These are phyloP conservation scores for Glycine latifolia DNA, from an alignment of 306 rosid genomes.

Conservation along the genomic window DNA sequence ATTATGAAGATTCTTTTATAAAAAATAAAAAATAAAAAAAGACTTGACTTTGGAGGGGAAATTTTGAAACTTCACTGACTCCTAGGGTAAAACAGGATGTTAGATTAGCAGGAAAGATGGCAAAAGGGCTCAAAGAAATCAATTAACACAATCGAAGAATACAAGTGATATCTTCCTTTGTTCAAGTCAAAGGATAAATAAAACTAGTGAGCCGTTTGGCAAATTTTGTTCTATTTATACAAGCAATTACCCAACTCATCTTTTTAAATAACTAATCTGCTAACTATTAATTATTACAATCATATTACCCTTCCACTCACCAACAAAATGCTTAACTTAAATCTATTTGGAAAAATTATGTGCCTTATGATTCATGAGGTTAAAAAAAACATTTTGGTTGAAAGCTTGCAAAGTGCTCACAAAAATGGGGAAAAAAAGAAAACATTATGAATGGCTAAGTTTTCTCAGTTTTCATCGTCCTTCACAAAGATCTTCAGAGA, in stretches of 20 bases:
- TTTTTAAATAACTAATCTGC: conserved; percentile 25
- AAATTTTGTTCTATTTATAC: conserved; percentile 37
- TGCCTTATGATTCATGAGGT: conserved; percentile 5
- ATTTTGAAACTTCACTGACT: neutral
- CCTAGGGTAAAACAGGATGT: neutral
- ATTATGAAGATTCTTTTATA: neutral
- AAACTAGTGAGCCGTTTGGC: conserved; percentile 26
- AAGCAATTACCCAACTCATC: conserved; percentile 12
- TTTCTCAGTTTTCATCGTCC: conserved; percentile 69
- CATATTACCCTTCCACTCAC: conserved; percentile 32
- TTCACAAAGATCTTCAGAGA: conserved; percentile 98
- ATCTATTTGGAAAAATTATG: conserved; percentile 34
- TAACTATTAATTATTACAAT: conserved; percentile 20
- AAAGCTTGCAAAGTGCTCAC: neutral
- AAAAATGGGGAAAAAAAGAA: neutral
- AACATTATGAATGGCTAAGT: neutral
- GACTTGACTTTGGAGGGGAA: neutral
- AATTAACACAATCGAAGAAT: neutral
- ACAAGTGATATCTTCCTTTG: neutral
- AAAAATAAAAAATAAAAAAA: neutral
- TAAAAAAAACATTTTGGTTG: conserved; percentile 36
- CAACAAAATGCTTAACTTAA: conserved; percentile 47
- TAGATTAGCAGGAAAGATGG: neutral
- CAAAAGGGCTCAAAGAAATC: neutral
- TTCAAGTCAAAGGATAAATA: conserved; percentile 20